Evolutionary conservation across 371 early-diverging fungal genomes (phyloP).

Genomic region (Circinella minor): DNA sequence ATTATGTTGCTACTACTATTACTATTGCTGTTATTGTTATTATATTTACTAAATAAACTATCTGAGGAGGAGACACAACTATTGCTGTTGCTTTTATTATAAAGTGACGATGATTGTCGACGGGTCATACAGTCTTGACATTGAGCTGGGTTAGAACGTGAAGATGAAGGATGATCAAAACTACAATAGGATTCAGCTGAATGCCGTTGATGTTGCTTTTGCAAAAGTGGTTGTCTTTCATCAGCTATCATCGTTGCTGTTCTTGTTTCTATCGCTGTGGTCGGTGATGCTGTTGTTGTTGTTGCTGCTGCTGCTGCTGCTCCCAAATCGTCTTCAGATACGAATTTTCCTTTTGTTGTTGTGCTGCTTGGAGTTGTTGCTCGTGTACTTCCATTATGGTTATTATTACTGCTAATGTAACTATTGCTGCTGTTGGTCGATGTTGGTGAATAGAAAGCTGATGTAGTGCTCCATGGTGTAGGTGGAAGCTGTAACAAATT

Average conservation of each 20-base stretch:
- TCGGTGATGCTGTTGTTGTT: background rate
- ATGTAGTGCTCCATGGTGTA: constrained; percentile 8
- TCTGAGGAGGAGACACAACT: background rate
- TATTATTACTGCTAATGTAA: constrained; percentile 1
- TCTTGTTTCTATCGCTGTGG: background rate
- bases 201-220: constrained; percentile 4
- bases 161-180: constrained; percentile 20
- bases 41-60: background rate
- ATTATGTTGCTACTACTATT: no score
- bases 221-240: background rate
- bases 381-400: constrained; percentile 3
- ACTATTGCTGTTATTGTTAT: background rate
- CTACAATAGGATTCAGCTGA: constrained; percentile 12
- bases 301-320: constrained; percentile 5
- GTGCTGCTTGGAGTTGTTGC: constrained; percentile 9
- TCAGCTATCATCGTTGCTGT: background rate
- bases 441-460: background rate
- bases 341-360: background rate
- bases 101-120: background rate
- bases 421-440: constrained; percentile 7
- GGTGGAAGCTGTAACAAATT: constrained; percentile 8
- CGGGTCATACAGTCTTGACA: constrained; percentile 10
- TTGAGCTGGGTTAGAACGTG: constrained; percentile 4
- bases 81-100: background rate
- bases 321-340: background rate